phyloP scores from a whole-genome alignment of 345 rosid species.

The Bruguiera sexangula region DNA sequence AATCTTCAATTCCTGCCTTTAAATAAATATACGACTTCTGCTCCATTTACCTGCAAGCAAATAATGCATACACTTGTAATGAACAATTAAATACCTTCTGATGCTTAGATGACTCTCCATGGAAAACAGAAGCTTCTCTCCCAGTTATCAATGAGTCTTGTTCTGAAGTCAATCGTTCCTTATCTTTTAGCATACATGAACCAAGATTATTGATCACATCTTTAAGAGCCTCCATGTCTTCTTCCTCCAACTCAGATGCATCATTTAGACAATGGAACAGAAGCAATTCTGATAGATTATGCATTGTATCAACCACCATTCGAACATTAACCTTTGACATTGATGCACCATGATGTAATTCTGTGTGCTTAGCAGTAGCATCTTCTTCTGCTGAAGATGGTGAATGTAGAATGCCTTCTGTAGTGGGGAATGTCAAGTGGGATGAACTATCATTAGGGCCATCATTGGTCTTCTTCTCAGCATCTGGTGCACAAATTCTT shows the following conservation, averaged over 20 bases:
- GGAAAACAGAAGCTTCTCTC: constrained; percentile 18
- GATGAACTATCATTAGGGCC: constrained; percentile 31
- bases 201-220: constrained; percentile 55
- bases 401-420: constrained; percentile 25
- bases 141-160: constrained; percentile 31
- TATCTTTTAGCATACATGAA: constrained; percentile 42
- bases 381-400: constrained; percentile 42
- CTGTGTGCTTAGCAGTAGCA: constrained; percentile 22
- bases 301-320: constrained; percentile 49
- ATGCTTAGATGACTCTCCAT: constrained; percentile 26
- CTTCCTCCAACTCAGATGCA: constrained; percentile 47
- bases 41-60: background rate
- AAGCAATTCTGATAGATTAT: constrained; percentile 70
- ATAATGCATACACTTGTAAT: background rate
- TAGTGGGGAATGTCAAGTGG: constrained; percentile 39
- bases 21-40: background rate
- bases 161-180: constrained; percentile 22
- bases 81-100: constrained; percentile 42
- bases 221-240: constrained; percentile 52
- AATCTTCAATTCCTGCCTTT: too few relatives aligned
- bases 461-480: constrained; percentile 29
- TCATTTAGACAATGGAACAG: constrained; percentile 52
- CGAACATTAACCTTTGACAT: constrained; percentile 31
- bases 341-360: constrained; percentile 22
- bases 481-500: constrained; percentile 9